Base-by-base conservation (phyloP, 2,329 filamentous ascomycete species). In the Aurifilum marmelostoma region DNA sequence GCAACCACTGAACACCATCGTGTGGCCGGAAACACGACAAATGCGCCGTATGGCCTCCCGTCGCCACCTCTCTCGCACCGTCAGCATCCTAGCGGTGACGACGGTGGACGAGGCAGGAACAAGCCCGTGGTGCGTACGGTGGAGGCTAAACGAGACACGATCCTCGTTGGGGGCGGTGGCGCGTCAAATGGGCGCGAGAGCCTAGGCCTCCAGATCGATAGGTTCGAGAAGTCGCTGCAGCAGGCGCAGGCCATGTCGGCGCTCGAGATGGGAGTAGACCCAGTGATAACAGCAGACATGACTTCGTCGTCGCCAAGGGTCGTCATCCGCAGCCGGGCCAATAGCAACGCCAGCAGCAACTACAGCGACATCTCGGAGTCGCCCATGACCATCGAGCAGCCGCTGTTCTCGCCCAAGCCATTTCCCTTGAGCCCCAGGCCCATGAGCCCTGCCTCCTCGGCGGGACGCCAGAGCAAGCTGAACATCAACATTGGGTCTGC, bases 111-210 rank as follows among this genome's bases (percentile, higher is more conserved):
- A n/a, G 72, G 73, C 1, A 74, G 74, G 68, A 73, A 34, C 34
- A 34, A 78, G 37, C 84, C 84, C 1, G 76, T 85, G 5, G 83
- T 87, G 52, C 82, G 80, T 43, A 82, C 82, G 58, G 82, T 85
- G 0, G 72, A 75, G n/a, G 83, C 85, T 3, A 84, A 83, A 74
- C 83, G 85, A 41, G 84, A 88, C 58, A 86, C 84, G 1, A 73
- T 85, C 18, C 83, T 83, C 0, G 81, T 84, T 27, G 80, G 34
- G 4, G 34, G 34, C 4, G 34, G 8, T 8, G 34, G 80, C 71
- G 79, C 80, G 0, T 79, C 83, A 8, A 34, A 34, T 1, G 79
- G 81, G 27, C 79, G 83, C 47, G 79, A 80, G 60, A 88, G 85
- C 72, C 78, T 87, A 66, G 81, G 82, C 4, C 83, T 84, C 77